phyloP scores from a whole-genome alignment of 1,139 yeast genomes.

The Hansenula sp. region DNA sequence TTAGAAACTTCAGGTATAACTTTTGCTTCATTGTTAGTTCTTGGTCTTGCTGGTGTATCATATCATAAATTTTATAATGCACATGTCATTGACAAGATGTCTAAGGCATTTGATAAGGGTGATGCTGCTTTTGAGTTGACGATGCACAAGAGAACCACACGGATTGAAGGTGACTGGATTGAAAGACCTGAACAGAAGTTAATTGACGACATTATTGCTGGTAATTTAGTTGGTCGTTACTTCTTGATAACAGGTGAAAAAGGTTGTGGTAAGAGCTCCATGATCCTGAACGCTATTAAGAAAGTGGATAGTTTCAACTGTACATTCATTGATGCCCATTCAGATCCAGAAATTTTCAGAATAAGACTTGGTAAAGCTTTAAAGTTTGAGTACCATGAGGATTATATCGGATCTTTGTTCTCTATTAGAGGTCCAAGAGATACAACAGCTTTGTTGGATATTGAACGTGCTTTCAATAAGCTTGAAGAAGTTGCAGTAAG shows the following conservation, averaged over 20 bases:
- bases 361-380: constrained; percentile 73
- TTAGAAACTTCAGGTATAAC: constrained; percentile 74
- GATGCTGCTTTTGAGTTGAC: constrained; percentile 63
- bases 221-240: constrained; percentile 62
- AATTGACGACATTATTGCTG: constrained; percentile 62
- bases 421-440: constrained; percentile 86
- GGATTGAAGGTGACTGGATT: constrained; percentile 47
- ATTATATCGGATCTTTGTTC: constrained; percentile 76
- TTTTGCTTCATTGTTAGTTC: constrained; percentile 63
- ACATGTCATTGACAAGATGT: constrained; percentile 64
- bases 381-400: constrained; percentile 72
- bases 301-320: constrained; percentile 62
- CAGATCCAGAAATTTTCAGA: constrained; percentile 81
- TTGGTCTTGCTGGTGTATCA: constrained; percentile 66
- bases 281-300: constrained; percentile 45
- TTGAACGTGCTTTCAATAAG: constrained; percentile 76
- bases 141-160: constrained; percentile 36
- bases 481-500: constrained; percentile 67
- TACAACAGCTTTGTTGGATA: constrained; percentile 76
- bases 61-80: constrained; percentile 61
- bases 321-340: constrained; percentile 75
- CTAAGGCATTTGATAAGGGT: constrained; percentile 60
- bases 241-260: constrained; percentile 76
- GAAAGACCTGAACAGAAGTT: constrained; percentile 64
- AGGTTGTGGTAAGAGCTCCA: constrained; percentile 81